Evolutionary conservation across 345 rosid species (phyloP), one percentile per base, ranked within the genome.

Genomic region (Reutealis trisperma): DNA sequence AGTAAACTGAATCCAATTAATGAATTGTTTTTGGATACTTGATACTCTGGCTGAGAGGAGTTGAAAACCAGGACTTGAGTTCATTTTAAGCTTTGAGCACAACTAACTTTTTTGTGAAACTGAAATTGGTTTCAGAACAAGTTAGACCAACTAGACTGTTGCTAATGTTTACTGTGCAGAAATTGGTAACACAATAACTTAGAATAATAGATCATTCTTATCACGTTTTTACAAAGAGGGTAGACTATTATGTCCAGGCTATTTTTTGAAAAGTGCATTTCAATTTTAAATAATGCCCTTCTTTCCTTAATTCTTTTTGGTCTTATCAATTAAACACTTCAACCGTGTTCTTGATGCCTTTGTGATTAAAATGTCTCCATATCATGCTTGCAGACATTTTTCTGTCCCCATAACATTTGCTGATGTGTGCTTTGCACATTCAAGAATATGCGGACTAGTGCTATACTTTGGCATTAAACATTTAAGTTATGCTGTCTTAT

Each of bases 401-500:
- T n/a, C 49, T 32, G 47, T 71, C 34, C 71, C 5, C 45, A 5
- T 57, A 21, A 55, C 42, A 13, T 44, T 24, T 52, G 5, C 21
- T 55, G 64, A 42, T 55, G 49, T 55, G 3, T 12, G 55, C 19
- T 61, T 68, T 18, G 27, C 14, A 73, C n/a, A 37, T 37, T 37
- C 41, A 4, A 37, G 41, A 37, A 0, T 37, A 27, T 6, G 41
- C 5, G 6, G 41, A 37, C 41, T 52, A 24, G 24, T 59, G 51
- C 64, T 66, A 21, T 52, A 37, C 51, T 62, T 14, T 34, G 41
- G 27, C 18, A 19, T 49, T 64, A 45, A 27, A 44, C 25, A 25
- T 18, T 70, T 55, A 16, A 66, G 68, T 37, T 69, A 27, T 47
- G 51, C 59, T 57, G 37, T 71, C 63, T 73, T 14, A 57, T 69